Evolutionary conservation across 495 filamentous ascomycete genomes (phyloP).

Genomic region (Neurospora discreta): DNA sequence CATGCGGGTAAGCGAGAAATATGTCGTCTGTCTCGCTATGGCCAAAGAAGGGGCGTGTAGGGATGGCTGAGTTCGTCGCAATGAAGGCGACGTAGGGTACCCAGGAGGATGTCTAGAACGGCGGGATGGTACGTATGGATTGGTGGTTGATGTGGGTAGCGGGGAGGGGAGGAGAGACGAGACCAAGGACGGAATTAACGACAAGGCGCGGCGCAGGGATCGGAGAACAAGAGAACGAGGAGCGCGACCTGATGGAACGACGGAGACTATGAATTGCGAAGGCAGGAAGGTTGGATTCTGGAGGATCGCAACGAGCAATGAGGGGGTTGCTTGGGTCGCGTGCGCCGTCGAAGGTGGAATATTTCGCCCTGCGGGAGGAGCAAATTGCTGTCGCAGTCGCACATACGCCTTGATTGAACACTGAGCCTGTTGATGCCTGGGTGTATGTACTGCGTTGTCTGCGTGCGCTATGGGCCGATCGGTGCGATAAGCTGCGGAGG

Average conservation of each 20-base stretch:
- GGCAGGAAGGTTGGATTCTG: not conserved
- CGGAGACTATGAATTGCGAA: not conserved
- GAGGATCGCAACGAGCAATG: not conserved
- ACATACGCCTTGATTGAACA: not conserved
- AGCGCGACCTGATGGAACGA: not conserved
- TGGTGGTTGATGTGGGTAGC: not conserved
- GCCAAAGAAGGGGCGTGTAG: not conserved
- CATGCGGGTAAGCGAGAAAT: not conserved
- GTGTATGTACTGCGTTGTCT: not conserved
- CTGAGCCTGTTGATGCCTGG: not conserved
- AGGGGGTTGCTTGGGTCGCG: not conserved
- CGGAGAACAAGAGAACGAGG: not conserved
- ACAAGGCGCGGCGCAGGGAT: not conserved
- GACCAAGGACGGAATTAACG: not conserved
- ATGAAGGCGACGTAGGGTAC: not conserved
- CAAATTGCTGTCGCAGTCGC: not conserved
- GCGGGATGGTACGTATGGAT: not conserved
- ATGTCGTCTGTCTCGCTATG: not conserved
- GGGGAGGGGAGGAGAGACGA: not conserved
- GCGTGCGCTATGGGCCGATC: not conserved
- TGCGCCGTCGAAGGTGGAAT: not conserved
- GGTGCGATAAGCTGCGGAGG: not conserved
- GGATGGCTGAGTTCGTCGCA: not conserved
- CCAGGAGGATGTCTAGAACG: not conserved
- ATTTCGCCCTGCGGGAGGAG: not conserved